phyloP scores from a whole-genome alignment of 495 filamentous ascomycete genomes.

The Xylaria curta region DNA sequence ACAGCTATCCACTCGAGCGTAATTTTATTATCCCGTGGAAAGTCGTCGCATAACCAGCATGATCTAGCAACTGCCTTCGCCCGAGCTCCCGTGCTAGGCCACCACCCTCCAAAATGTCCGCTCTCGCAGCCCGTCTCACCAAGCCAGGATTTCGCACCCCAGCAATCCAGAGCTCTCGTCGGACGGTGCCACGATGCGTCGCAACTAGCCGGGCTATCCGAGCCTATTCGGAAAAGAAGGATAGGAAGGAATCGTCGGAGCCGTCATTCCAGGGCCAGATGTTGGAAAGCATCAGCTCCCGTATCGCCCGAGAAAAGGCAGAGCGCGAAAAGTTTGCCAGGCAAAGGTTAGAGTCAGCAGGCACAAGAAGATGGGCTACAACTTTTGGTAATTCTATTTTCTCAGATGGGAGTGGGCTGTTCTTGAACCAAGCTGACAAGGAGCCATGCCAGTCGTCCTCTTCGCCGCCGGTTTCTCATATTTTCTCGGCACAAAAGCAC shows the following conservation, averaged over 20 bases:
- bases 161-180: constrained; percentile 22
- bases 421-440: constrained; percentile 24
- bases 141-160: constrained; percentile 31
- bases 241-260: constrained; percentile 32
- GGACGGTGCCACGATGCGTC: constrained; percentile 24
- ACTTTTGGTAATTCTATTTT: constrained; percentile 63
- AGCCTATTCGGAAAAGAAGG: constrained; percentile 35
- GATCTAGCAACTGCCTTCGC: constrained; percentile 1
- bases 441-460: constrained; percentile 53
- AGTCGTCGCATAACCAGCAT: constrained; percentile 8
- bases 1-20: not conserved
- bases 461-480: constrained; percentile 70
- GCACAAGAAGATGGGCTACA: constrained; percentile 63
- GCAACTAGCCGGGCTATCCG: constrained; percentile 25
- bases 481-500: constrained; percentile 69
- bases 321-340: constrained; percentile 71
- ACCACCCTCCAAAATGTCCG: constrained; percentile 33
- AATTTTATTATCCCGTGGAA: not conserved
- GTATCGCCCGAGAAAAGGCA: constrained; percentile 74
- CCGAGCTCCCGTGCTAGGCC: constrained; percentile 13
- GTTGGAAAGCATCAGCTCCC: constrained; percentile 79
- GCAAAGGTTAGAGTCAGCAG: constrained; percentile 58
- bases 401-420: not conserved
- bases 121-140: constrained; percentile 31
- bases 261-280: constrained; percentile 83